A percentile compares a stretch with the other conserved stretches of the same genome.
Conservation (phyloP, 345 rosid species). For the Moringa oleifera region DNA sequence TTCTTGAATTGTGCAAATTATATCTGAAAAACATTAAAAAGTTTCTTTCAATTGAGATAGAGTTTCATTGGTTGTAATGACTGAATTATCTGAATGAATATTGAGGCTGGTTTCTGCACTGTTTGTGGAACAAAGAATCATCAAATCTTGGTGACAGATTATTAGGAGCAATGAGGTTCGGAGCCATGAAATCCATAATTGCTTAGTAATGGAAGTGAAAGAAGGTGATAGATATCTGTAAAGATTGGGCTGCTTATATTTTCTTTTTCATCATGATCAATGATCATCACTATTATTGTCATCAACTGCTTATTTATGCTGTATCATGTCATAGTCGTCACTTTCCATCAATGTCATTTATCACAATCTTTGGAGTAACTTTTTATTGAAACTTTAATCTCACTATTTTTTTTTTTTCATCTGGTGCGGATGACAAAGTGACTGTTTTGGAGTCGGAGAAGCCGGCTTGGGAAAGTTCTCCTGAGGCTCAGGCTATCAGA, state of each 20-base stretch:
- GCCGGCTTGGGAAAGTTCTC: slow-evolving; percentile 69
- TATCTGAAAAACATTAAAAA: too few relatives aligned
- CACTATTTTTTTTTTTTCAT: not conserved
- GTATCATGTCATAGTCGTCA: not conserved
- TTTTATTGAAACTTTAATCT: slow-evolving; percentile 4
- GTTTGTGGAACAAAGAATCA: not conserved
- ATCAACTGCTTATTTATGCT: slow-evolving; percentile 2
- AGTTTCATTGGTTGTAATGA: not conserved
- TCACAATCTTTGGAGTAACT: slow-evolving; percentile 1
- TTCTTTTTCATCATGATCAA: too few relatives aligned
- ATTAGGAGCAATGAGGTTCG: not conserved
- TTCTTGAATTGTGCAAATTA: too few relatives aligned
- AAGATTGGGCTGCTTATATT: too few relatives aligned
- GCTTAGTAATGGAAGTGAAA: too few relatives aligned
- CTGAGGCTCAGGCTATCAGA: slow-evolving; percentile 66
- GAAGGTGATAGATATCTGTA: not conserved
- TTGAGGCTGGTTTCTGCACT: not conserved
- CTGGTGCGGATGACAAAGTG: slow-evolving; percentile 70
- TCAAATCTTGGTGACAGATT: not conserved
- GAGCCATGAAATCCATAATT: too few relatives aligned
- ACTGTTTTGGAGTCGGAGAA: slow-evolving; percentile 79
- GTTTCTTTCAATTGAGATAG: too few relatives aligned
- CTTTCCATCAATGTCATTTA: not conserved
- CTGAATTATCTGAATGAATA: not conserved
- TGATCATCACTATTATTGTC: not conserved